Base-by-base conservation (phyloP, 441 rosid genomes). In the Bocquillonia castaneifolia region DNA sequence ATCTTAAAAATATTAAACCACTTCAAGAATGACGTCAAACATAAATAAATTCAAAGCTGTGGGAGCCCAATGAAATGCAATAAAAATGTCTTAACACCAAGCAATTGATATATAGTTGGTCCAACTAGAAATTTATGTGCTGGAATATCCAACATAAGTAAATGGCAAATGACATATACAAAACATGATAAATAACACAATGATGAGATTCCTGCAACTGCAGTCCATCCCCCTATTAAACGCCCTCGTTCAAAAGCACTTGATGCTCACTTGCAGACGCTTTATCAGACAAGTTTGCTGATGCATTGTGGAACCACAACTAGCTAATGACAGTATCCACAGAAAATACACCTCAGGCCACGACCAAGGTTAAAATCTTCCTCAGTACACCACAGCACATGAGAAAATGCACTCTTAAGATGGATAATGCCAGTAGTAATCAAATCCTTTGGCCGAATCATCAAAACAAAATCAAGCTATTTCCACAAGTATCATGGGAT, bases 361-460 rank as follows among this genome's bases (percentile, higher is more conserved):
- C 8, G 20, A 20, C 3, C n/a, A 28, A 14, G 29, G 25, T 59
- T 18, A 29, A 20, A 28, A 59, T 70, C 51, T 59, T 39, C 39
- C 53, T 15, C 48, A 25, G 25, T 25, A 52, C 34, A 51, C 23
- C 36, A 48, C 22, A 18, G 60, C 58, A 37, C 37, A 59, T 36
- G 23, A 25, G 53, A 39, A 32, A 20, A 54, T 20, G 32, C n/a
- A 63, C 9, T 4, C 59, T 36, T 25, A 36, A 10, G 17, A 40
- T 14, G 18, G 39, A 52, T 5, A 25, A 9, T 25, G 65, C 60
- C 40, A 47, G 54, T 29, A 37, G 57, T 22, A 25, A 40, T 56
- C 59, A 23, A n/a, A 67, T 75, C 67, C n/a, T 54, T 76, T 56
- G 13, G 71, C 32, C 23, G 53, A 53, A 59, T 13, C 47, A 63